Base-by-base conservation (phyloP, 192 early-diverging fungal species). In the Rhizoclosmatium globosum region DNA sequence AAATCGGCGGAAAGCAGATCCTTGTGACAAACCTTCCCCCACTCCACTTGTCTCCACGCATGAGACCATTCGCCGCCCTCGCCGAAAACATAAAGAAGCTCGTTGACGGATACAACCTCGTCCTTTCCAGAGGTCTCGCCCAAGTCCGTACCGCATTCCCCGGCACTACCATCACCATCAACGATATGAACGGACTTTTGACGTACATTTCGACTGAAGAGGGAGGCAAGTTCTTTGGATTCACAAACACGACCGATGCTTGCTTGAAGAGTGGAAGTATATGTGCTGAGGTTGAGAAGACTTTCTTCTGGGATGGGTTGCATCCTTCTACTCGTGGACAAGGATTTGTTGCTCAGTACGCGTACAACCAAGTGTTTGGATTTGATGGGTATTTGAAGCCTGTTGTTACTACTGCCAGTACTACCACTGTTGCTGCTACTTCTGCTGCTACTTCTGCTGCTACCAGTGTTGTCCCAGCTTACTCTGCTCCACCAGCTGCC, bases 321-420 rank as follows among this genome's bases (percentile, higher is more conserved):
- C 72, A 74, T n/a, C 72, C 72, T n/a, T 60, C 72, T 6, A 74
- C 72, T 17, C n/a, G 23, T 13, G 60, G 23, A 21, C 72, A 74
- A 15, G 44, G 45, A 19, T 64, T 45, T 1, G 38, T 74, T 39
- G 72, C 59, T 1, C 72, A 74, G 38, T 74, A 44, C 38, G 72
- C 58, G 59, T 62, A 41, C 44, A 74, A 74, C 43, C n/a, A 59
- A 58, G 23, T 74, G 50, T 62, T 62, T 45, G 43, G 43, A 9
- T 7, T 74, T 21, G 4, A 4, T 44, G 72, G 59, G 11, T 74
- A 45, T 43, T 57, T 71, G 19, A 38, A n/a, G 4, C 53, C 70
- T 19, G 57, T 9, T 46, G 11, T 17, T 6, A 39, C 47, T 13
- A 3, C 53, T 13, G 23, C 47, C 4, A 21, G 50, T 39, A 39